Conservation (phyloP, 1,284 basidiomycete genomes). For the Volvariella surrecta region DNA sequence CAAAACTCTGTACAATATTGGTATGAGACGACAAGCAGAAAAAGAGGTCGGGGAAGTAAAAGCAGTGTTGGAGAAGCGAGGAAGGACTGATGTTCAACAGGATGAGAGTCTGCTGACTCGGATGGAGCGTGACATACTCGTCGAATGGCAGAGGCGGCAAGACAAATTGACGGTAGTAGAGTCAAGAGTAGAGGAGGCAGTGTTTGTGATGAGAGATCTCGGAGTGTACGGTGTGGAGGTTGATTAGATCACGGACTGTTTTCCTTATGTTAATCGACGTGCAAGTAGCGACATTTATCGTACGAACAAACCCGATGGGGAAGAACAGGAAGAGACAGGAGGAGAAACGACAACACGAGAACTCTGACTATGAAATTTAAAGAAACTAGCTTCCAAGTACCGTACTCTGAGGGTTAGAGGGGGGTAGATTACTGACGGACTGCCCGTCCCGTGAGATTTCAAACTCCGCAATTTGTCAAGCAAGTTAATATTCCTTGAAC, state of each 20-base stretch:
- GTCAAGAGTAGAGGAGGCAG: slow-evolving; percentile 74
- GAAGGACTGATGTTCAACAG: slow-evolving; percentile 73
- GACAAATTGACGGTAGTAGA: slow-evolving; percentile 70
- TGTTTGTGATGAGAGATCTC: slow-evolving; percentile 81
- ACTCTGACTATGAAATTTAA: too few species aligned
- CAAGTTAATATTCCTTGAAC: not conserved
- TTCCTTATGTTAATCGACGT: not conserved
- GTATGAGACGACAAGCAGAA: slow-evolving; percentile 64
- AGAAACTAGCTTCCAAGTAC: too few species aligned
- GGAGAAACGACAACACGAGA: not conserved
- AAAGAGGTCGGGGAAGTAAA: slow-evolving; percentile 54
- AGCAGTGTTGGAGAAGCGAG: slow-evolving; percentile 69
- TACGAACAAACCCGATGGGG: too few species aligned
- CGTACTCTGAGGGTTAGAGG: slow-evolving; percentile 1
- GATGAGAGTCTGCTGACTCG: slow-evolving; percentile 63
- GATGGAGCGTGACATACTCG: slow-evolving; percentile 60
- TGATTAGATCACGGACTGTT: slow-evolving; percentile 16
- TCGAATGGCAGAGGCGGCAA: slow-evolving; percentile 60
- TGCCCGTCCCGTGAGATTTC: slow-evolving; percentile 9
- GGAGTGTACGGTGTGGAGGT: slow-evolving; percentile 28
- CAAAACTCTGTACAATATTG: slow-evolving; percentile 83
- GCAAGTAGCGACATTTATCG: too few species aligned
- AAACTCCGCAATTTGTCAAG: slow-evolving; percentile 19
- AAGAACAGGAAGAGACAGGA: too few species aligned
- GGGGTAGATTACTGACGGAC: slow-evolving; percentile 5